Evolutionary conservation across 768 basidiomycete species (phyloP).

Genomic region (Phaeolepiota aurea): DNA sequence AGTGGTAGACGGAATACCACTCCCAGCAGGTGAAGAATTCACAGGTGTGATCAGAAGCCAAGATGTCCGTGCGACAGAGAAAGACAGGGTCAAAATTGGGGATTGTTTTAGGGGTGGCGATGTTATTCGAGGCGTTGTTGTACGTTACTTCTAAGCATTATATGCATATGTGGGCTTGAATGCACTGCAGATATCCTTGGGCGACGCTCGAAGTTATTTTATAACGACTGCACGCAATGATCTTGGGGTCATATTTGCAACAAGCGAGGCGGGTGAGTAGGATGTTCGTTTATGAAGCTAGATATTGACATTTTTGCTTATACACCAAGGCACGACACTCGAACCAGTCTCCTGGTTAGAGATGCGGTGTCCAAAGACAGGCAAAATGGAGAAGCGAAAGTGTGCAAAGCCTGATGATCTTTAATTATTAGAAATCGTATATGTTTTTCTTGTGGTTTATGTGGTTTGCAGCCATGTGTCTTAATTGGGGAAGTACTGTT

Average conservation of each 20-base stretch:
- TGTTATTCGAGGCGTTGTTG: slow-evolving; percentile 80
- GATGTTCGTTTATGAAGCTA: not conserved
- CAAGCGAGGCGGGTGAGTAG: slow-evolving; percentile 70
- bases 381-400: slow-evolving; percentile 72
- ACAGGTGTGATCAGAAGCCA: slow-evolving; percentile 81
- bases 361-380: slow-evolving; percentile 83
- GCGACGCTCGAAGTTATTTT: slow-evolving; percentile 88
- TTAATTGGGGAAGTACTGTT: not conserved
- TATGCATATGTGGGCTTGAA: not conserved
- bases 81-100: slow-evolving; percentile 81
- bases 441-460: no score
- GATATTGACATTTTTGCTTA: slow-evolving; percentile 2
- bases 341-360: slow-evolving; percentile 86
- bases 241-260: slow-evolving; percentile 86
- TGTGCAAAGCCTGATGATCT: slow-evolving; percentile 72
- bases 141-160: slow-evolving; percentile 33
- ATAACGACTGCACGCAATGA: slow-evolving; percentile 87
- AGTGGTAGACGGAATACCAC: slow-evolving; percentile 79
- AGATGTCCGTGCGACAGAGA: slow-evolving; percentile 86
- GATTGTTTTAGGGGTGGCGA: slow-evolving; percentile 92
- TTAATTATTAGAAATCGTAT: not conserved
- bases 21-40: slow-evolving; percentile 82
- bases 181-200: slow-evolving; percentile 68
- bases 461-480: no score
- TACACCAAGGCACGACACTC: slow-evolving; percentile 65